Base-by-base conservation (phyloP, 441 rosid species). In the Syzygium malaccense region DNA sequence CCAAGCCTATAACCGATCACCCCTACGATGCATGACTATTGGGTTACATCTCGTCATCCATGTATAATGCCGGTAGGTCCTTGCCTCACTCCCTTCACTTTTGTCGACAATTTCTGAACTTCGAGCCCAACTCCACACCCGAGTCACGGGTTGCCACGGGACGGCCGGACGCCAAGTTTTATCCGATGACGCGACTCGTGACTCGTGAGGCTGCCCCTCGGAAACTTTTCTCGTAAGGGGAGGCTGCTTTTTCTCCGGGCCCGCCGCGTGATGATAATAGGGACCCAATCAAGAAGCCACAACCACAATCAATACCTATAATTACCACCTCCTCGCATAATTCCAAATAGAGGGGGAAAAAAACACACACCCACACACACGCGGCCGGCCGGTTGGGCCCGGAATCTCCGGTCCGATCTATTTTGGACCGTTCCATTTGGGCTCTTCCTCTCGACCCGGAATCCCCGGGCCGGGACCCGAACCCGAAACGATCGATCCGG, bases 1-100 rank as follows among this genome's bases (percentile, higher is more conserved):
- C 26, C 28, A 56, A 0, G 5, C 8, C 25, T 3, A 2, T 3
- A 23, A 56, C 2, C 2, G 11, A 56, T 56, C 13, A 20, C 10
- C 26, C 60, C 28, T 4, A 9, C 7, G 7, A 25, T 12, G 14
- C 64, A 55, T 19, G 8, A 18, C 6, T 55, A 17, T 3, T 0
- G 19, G 19, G 56, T 55, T 19, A 19, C 71, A n/a, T 64, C 71
- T 15, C 20, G 23, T n/a, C 37, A 0, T 64, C 71, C 71, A 7
- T 30, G 3, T 30, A 0, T 33, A 45, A 45, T 3, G 28, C 14
- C 7, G 4, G 49, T 4, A 4, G 48, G 49, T 20, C 49, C 49
- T 33, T 0, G 8, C 4, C 48, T 11, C 17, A 17, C 83, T 23
- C 83, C 51, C 28, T 71, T 71, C 28, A 6, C 28, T 20, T 71